Base-by-base conservation (phyloP, 208 protist genomes). In the Trypanosoma theileri region DNA sequence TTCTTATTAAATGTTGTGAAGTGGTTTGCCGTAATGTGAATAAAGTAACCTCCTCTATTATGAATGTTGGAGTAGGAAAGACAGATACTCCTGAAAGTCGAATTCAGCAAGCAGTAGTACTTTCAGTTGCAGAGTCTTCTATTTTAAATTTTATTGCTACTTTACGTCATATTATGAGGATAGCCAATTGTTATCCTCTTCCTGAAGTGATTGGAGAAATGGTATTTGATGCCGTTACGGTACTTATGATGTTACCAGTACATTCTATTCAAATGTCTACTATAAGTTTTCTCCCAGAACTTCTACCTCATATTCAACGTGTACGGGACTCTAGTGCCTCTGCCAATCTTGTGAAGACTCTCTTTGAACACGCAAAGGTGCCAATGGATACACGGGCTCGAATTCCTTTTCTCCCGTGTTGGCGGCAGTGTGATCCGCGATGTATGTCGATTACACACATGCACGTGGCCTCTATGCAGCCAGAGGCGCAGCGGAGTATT, bases 181-280 rank as follows among this genome's bases (percentile, higher is more conserved):
- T 65, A 26, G 24, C 45, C 40, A 62, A 72, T 53, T 19, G 45
- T 46, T 51, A 60, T 40, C 57, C 53, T 19, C 50, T 90, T 46
- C 79, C 84, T 0, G 74, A 77, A 16, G 60, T 61, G 1, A 42
- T 88, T 8, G 59, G 70, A 13, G 71, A 74, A 35, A 92, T 88
- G 81, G 61, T 96, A n/a, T 94, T 92, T 64, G 77, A 91, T 59
- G 82, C 87, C 28, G 83, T 86, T 4, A 88, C 81, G 19, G 77
- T 93, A 54, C 77, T 96, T 8, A 92, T 95, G 87, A 70, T 89
- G 72, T 62, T 93, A 55, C 87, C 91, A 48, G 57, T 95, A 75
- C 85, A 88, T 72, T 90, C 86, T 19, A 83, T 93, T 52, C 88
- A 92, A 68, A 87, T 95, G 26, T 71, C 89, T 7, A 89, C 88